These are phyloP conservation scores for Cichorium intybus DNA, from an alignment of 140 eudicot genomes.

Conservation along the genomic window DNA sequence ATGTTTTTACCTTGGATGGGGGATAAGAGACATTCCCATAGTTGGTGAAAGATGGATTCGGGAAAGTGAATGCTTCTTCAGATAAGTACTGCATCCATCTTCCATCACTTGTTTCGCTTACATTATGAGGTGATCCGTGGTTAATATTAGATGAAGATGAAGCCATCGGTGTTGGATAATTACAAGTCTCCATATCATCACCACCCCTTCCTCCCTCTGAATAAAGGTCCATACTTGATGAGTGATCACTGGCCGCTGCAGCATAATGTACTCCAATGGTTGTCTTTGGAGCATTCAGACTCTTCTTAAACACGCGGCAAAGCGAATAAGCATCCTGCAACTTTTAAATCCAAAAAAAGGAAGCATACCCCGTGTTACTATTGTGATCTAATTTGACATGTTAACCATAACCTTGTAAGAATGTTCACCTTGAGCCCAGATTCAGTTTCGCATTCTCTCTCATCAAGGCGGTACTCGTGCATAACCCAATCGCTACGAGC, in stretches of 20 bases:
- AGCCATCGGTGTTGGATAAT: constrained; percentile 48
- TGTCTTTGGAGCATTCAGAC: constrained; percentile 65
- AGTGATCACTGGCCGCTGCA: constrained; percentile 57
- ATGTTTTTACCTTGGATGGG: constrained; percentile 70
- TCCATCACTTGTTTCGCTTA: constrained; percentile 39
- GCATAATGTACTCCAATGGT: constrained; percentile 41
- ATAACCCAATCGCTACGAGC: constrained; percentile 93
- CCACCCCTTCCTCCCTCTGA: constrained; percentile 81
- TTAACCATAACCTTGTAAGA: neutral
- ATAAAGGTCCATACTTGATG: constrained; percentile 62
- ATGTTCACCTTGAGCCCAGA: constrained; percentile 71
- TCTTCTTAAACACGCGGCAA: constrained; percentile 93
- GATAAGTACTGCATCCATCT: constrained; percentile 89
- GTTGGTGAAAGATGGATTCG: constrained; percentile 53
- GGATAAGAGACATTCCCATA: constrained; percentile 48
- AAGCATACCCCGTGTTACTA: neutral
- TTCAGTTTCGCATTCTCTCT: constrained; percentile 74
- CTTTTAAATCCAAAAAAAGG: constrained; percentile 15
- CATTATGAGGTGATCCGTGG: constrained; percentile 45
- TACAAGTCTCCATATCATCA: constrained; percentile 52
- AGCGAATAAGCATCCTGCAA: constrained; percentile 94
- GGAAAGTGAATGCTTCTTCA: constrained; percentile 69
- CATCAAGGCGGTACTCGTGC: constrained; percentile 96
- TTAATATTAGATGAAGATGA: constrained; percentile 42
- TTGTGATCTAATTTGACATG: neutral